Evolutionary conservation across 345 rosid species (phyloP), one percentile per base, ranked within the genome.

Genomic region (Diplotaxis tenuifolia): DNA sequence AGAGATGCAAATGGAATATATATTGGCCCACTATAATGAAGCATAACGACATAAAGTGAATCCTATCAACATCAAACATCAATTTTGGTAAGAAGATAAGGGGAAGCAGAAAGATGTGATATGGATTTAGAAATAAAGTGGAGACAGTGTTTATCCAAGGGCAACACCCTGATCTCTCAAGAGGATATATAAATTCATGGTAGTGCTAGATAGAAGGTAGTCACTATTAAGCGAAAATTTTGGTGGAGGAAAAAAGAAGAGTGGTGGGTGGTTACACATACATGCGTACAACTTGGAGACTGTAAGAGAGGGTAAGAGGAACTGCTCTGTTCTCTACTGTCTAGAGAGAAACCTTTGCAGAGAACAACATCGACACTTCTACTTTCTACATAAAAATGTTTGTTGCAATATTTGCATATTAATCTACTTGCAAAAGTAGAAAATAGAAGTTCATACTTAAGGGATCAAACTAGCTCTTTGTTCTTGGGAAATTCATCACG

Each of bases 341-440:
- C 49, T 47, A 74, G n/a, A n/a, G n/a, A n/a, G n/a, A n/a, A n/a
- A 38, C 9, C 19, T 58, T 32, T 72, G 66, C 31, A 67, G 31
- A 34, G 40, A 67, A 42, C 18, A 29, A 10, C 0, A 59, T 12
- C 73, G 61, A 60, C 68, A 68, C 34, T 60, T 60, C 25, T 67
- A 62, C 47, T 10, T 60, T 52, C 68, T 36, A 75, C 68, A 67
- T 74, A 68, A 52, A 59, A 50, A n/a, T 8, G 16, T 28, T 56
- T 32, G 36, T 8, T 49, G 21, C 15, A 2, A 19, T 52, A 1
- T 55, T 3, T 23, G 8, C 6, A 23, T 23, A 6, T 54, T 23
- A 23, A 12, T 55, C 23, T 55, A 23, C 18, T 55, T 55, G 20
- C 2, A n/a, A 57, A 57, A 27, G 11, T 3, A n/a, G n/a, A 20